Base-by-base conservation (phyloP, 768 basidiomycete species). In the Leccinum truebloodii region DNA sequence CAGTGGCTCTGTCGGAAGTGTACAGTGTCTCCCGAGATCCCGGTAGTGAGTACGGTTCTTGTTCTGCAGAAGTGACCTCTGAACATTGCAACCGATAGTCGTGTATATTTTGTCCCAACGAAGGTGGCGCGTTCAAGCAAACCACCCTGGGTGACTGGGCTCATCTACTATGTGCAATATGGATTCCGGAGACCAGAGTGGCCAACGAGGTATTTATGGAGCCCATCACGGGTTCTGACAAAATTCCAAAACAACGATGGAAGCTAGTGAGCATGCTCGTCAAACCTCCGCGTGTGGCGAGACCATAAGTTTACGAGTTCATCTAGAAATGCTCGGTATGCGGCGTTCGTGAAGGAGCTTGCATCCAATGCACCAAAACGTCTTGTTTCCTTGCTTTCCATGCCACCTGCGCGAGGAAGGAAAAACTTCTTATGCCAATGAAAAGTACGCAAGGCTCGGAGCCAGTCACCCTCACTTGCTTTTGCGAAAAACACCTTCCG, bases 1-100 rank as follows among this genome's bases (percentile, higher is more conserved):
- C 97, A 99, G 73, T 99, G 97, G 97, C 84, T 99, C 35, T 99
- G 97, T 73, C 80, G 97, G 51, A 99, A 99, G 75, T 99, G 97
- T 69, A 98, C 95, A 0, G 95, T 98, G 10, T 96, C 94, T 1
- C 97, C 97, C 0, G 96, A 98, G 74, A 91, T 88, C 66, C 94
- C 95, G 14, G 97, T 99, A 61, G 95, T 95, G 70, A 64, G 92
- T 77, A 26, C 2, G 12, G 9, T 46, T 3, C 49, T 34, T 26
- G 55, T 20, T 39, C 35, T 59, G 9, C 30, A 20, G 14, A 41
- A 34, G 2, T 55, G 0, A 0, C 35, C 16, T 37, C 24, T 20
- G 30, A 59, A 34, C 30, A 28, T 28, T 37, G 9, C 49, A 51
- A 37, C 3, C 30, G 9, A 13, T 46, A 98, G 95, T 87, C 88